Evolutionary conservation across 768 basidiomycete genomes (phyloP), one percentile per base, ranked within the genome.

Genomic region (Hemileccinum rubropunctum): DNA sequence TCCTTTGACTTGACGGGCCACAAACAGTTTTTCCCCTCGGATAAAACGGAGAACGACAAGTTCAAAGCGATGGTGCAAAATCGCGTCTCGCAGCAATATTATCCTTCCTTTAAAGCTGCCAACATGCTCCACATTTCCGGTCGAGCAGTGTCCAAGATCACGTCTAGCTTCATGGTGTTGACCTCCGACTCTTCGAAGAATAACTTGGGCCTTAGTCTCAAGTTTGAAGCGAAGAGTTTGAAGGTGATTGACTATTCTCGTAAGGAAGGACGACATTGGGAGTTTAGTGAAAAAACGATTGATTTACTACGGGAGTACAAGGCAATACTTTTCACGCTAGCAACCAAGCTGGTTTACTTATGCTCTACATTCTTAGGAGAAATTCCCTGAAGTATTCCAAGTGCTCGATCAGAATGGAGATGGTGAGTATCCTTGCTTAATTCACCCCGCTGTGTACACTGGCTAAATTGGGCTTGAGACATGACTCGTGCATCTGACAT

Each of bases 181-280:
- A 81, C 80, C 0, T 72, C 79, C 0, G 91, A 91, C 60, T 79
- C 79, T 9, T 76, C 80, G 50, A 98, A 97, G 73, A 80, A 78
- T 48, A 98, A 99, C 64, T 71, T 98, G 27, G 97, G 97, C 3
- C 78, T 99, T 36, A 91, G 90, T 64, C 79, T 99, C 58, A 99
- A 99, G 67, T 99, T 97, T 54, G 97, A 99, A 62, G 89, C 83
- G 12, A 98, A 97, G 70, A 80, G 84, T 10, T 67, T 93, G 59
- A 99, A 98, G 70, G 97, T 99, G 1, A 76, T 97, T 39, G 89
- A 91, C 53, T 98, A 97, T 69, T 87, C 93, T 7, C 78, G 82
- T 53, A 95, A 95, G 70, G 82, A 86, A 26, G 86, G 85, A 9
- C 73, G 84, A 8, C 76, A 82, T 30, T 99, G 95, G 97, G 95